Percentiles rank a stretch among this genome's conserved stretches.
These are phyloP conservation scores for Pogostemon cablin DNA, from an alignment of 257 asterid genomes.

Conservation along the genomic window DNA sequence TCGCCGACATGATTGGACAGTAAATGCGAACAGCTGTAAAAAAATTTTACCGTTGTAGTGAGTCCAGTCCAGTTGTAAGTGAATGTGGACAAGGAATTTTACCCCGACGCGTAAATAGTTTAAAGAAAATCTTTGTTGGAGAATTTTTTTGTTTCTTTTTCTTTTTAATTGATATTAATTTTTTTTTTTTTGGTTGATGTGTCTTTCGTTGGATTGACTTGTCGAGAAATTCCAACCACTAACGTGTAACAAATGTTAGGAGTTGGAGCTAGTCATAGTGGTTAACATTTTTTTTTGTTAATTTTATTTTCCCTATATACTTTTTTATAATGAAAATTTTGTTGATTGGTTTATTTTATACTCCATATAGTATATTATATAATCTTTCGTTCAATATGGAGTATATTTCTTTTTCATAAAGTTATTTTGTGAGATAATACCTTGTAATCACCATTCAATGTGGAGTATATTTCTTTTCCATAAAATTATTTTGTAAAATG, in stretches of 20 bases:
- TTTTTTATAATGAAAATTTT: background rate
- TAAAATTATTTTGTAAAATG: too few species aligned
- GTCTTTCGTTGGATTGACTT: slow-evolving; percentile 34
- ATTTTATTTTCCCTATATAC: background rate
- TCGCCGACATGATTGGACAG: slow-evolving; percentile 41
- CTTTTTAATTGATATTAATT: too few species aligned
- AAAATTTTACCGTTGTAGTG: background rate
- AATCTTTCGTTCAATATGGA: too few species aligned
- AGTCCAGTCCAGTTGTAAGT: background rate
- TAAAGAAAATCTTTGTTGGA: slow-evolving; percentile 26
- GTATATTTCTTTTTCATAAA: too few species aligned
- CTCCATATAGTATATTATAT: too few species aligned
- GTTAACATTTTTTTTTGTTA: background rate
- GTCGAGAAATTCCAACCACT: slow-evolving; percentile 57
- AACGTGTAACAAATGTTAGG: slow-evolving; percentile 28
- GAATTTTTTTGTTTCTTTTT: slow-evolving; percentile 23
- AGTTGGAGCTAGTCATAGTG: background rate
- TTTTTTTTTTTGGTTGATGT: background rate
- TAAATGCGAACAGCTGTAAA: background rate
- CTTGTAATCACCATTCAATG: too few species aligned
- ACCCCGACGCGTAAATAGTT: background rate
- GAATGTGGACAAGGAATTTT: slow-evolving; percentile 20
- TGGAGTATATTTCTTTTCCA: too few species aligned
- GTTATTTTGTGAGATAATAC: too few species aligned
- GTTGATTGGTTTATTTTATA: background rate